A percentile compares a stretch with the other conserved stretches of the same genome.
These are phyloP conservation scores for Prunus padus DNA, from an alignment of 306 rosid species.

Conservation along the genomic window DNA sequence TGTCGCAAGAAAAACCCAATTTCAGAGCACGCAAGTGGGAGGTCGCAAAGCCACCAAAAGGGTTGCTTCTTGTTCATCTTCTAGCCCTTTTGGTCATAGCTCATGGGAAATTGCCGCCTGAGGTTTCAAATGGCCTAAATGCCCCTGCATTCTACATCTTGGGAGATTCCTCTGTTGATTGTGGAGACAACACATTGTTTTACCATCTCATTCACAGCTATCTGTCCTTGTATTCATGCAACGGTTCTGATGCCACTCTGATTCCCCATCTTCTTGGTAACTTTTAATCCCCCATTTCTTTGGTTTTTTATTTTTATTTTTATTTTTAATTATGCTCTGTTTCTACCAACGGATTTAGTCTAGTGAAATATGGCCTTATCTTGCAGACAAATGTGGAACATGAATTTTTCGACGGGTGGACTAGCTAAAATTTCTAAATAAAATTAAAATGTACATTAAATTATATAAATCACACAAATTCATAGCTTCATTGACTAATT, in stretches of 20 bases:
- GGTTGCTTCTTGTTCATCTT: constrained; percentile 19
- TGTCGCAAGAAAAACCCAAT: not conserved
- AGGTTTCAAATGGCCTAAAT: constrained; percentile 14
- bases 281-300: not conserved
- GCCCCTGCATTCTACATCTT: constrained; percentile 52
- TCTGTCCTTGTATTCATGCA: constrained; percentile 66
- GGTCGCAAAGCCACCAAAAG: not conserved
- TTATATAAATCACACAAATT: no score
- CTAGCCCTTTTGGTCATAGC: constrained; percentile 23
- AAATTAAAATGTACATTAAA: no score
- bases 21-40: not conserved
- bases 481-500: no score
- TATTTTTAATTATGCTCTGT: no score
- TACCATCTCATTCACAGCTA: constrained; percentile 66
- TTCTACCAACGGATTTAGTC: not conserved
- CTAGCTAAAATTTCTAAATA: no score
- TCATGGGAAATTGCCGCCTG: constrained; percentile 19
- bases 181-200: constrained; percentile 72
- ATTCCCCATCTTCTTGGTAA: constrained; percentile 84
- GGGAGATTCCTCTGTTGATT: constrained; percentile 92
- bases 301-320: not conserved
- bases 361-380: not conserved
- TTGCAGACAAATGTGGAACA: no score
- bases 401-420: no score
- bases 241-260: constrained; percentile 52